A percentile compares a stretch with the other conserved stretches of the same genome.
Conservation (phyloP, 202 grass and related monocot species). For the Digitaria exilis region DNA sequence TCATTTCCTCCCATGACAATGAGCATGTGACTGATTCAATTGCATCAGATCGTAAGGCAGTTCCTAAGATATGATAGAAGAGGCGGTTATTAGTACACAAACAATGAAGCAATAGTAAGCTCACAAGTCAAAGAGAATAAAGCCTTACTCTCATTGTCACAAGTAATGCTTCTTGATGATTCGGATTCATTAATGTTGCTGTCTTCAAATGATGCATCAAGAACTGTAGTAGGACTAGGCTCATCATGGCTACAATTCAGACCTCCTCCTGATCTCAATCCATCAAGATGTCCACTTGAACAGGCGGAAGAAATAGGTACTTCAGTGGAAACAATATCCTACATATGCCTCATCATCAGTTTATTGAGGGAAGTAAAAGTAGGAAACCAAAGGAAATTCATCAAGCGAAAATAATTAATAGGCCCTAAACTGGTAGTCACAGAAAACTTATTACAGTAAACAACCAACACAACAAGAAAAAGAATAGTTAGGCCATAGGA, state of each 20-base stretch:
- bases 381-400: constrained; percentile 2
- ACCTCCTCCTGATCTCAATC: constrained; percentile 33
- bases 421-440: not conserved
- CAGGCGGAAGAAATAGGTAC: constrained; percentile 35
- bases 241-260: constrained; percentile 40
- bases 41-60: constrained; percentile 38
- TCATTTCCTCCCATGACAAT: constrained; percentile 66
- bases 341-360: constrained; percentile 31
- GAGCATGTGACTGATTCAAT: constrained; percentile 53
- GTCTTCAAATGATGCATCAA: constrained; percentile 54
- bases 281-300: constrained; percentile 48
- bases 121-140: not conserved
- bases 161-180: constrained; percentile 53
- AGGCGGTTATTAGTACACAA: constrained; percentile 36
- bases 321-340: constrained; percentile 56
- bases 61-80: constrained; percentile 23
- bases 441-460: constrained; percentile 12
- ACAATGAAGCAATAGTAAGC: not conserved
- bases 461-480: not conserved
- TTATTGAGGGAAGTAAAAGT: constrained; percentile 26
- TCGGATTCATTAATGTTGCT: constrained; percentile 45
- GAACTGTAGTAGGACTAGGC: constrained; percentile 65
- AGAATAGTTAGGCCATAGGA: not conserved
- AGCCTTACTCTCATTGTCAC: constrained; percentile 58
- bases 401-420: not conserved